Evolutionary conservation across 1,284 basidiomycete species (phyloP).

Genomic region (Pisolithus thermaeus): DNA sequence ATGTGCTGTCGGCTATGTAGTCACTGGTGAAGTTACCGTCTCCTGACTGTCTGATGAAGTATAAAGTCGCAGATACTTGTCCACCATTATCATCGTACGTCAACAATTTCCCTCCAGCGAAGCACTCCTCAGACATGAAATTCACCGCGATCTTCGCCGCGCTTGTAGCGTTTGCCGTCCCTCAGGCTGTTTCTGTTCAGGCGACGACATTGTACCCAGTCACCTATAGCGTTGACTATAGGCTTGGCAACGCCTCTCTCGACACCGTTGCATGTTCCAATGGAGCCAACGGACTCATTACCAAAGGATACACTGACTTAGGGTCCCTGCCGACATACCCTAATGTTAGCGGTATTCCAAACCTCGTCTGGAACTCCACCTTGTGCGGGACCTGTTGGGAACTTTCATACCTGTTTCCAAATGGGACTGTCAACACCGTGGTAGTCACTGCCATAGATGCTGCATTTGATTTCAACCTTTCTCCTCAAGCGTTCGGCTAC

Average conservation of each 20-base stretch:
- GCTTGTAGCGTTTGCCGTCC: neutral
- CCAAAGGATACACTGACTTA: conserved; percentile 36
- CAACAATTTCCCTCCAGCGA: neutral
- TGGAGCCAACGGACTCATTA: conserved; percentile 30
- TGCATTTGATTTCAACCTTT: conserved; percentile 35
- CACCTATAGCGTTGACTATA: conserved; percentile 25
- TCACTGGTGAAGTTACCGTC: neutral
- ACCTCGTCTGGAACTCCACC: conserved; percentile 17
- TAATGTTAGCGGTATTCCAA: conserved; percentile 37
- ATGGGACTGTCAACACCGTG: conserved; percentile 25
- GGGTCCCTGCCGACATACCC: conserved; percentile 40
- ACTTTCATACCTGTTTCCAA: conserved; percentile 32
- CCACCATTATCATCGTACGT: no score
- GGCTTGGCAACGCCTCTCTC: conserved; percentile 27
- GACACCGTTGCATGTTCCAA: conserved; percentile 41
- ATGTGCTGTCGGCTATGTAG: no score
- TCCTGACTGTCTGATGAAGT: neutral
- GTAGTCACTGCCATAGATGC: conserved; percentile 38
- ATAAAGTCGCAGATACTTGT: neutral
- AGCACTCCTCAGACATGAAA: neutral
- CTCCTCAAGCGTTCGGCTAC: conserved; percentile 4
- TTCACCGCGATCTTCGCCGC: neutral
- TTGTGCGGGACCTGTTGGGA: conserved; percentile 36
- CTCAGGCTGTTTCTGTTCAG: neutral
- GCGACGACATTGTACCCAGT: neutral